Base-by-base conservation (phyloP, 2,329 filamentous ascomycete genomes). In the Colletotrichum sp. region DNA sequence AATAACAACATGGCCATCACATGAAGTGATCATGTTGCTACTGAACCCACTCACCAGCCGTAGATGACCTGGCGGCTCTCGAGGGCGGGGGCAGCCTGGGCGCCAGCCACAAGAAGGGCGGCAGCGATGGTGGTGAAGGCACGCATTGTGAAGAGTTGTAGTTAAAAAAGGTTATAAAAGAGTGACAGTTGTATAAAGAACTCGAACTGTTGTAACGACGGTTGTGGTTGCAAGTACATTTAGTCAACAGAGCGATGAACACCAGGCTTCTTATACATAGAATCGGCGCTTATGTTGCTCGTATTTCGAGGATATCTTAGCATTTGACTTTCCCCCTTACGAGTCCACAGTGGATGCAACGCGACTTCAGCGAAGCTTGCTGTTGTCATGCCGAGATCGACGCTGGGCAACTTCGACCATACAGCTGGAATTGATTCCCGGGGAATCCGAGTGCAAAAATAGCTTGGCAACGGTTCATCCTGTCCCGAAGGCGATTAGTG, bases 41-140 rank as follows among this genome's bases (percentile, higher is more conserved):
- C 55, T 59, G 55, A 16, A 12, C 28, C 18, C 6, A 26, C 71
- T 55, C 13, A 74, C 67, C 73, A 75, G 18, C 73, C 73, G 30
- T 73, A 73, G 26, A 68, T 30, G 21, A 60, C 18, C 30, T 75
- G 69, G 34, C 73, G 70, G 43, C 30, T 60, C 57, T 68, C 73
- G 3, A 64, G 24, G 6, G 57, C 43, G 36, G 73, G 70, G 10
- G 70, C 69, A 28, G 73, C 73, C 57, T 73, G 64, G 26, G n/a
- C 70, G 26, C 57, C 43, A 24, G 43, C 73, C 4, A 68, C 9
- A 10, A 75, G 57, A 18, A 75, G 39, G 21, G 70, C 57, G 30
- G 73, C 64, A 21, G 64, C 43, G 21, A 68, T 4, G 57, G 64
- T 24, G 21, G 67, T 36, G 21, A 68, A 48, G 18, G 70, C 39